phyloP scores from a whole-genome alignment of 2,329 filamentous ascomycete species.

The Remersonia thermophila region DNA sequence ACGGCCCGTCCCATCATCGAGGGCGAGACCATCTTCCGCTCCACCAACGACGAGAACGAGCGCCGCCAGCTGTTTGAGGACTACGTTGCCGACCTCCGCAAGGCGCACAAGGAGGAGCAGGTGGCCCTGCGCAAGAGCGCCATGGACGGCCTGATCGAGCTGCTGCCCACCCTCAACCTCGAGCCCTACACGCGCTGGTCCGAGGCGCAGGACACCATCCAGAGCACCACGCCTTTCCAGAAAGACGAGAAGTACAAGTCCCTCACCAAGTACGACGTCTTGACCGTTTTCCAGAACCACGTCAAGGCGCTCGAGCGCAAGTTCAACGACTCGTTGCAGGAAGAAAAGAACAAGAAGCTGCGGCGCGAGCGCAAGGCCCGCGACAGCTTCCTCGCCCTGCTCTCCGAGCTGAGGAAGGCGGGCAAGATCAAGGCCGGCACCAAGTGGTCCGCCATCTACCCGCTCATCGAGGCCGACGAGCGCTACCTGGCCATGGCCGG shows the following conservation, averaged over 20 bases:
- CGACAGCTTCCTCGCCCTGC: slow-evolving; percentile 64
- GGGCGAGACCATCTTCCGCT: slow-evolving; percentile 88
- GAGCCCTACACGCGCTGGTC: slow-evolving; percentile 94
- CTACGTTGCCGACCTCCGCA: slow-evolving; percentile 77
- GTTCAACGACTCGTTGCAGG: slow-evolving; percentile 83
- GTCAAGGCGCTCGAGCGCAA: slow-evolving; percentile 84
- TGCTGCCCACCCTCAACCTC: slow-evolving; percentile 68
- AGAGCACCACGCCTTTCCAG: slow-evolving; percentile 64
- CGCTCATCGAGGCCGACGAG: slow-evolving; percentile 63
- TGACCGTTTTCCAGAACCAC: slow-evolving; percentile 88
- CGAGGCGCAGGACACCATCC: slow-evolving; percentile 73
- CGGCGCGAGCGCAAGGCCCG: slow-evolving; percentile 77
- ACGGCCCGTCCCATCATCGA: slow-evolving; percentile 89
- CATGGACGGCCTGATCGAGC: slow-evolving; percentile 66
- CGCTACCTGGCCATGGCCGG: slow-evolving; percentile 77
- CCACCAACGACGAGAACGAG: slow-evolving; percentile 77
- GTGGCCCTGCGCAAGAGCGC: slow-evolving; percentile 61
- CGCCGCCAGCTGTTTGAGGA: slow-evolving; percentile 85
- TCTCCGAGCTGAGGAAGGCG: slow-evolving; percentile 59
- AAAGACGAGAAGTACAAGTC: slow-evolving; percentile 73
- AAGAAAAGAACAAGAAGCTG: slow-evolving; percentile 68
- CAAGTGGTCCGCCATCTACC: slow-evolving; percentile 77
- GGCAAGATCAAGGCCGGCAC: slow-evolving; percentile 80
- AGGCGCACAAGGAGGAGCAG: slow-evolving; percentile 65
- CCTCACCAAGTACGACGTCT: slow-evolving; percentile 77